A percentile compares a stretch with the other conserved stretches of the same genome.
Conservation (phyloP, 2,329 filamentous ascomycete species). For the Clonostachys sp. region DNA sequence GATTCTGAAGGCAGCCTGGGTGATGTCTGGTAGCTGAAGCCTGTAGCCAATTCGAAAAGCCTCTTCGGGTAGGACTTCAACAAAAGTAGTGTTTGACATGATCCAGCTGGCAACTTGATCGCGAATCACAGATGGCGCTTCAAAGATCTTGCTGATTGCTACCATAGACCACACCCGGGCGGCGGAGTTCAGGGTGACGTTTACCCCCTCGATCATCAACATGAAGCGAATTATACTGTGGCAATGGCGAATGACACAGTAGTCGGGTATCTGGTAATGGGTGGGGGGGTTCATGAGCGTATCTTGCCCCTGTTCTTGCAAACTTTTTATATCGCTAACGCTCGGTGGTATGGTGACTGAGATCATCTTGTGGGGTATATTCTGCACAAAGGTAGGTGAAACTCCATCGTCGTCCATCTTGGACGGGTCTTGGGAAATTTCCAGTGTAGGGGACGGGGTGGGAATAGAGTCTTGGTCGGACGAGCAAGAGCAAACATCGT, state of each 20-base stretch:
- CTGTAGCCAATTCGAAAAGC: conserved; percentile 51
- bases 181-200: conserved; percentile 58
- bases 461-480: neutral
- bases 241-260: conserved; percentile 60
- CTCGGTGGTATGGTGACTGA: too few relatives aligned
- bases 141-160: conserved; percentile 54
- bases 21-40: conserved; percentile 34
- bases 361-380: too few relatives aligned
- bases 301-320: conserved; percentile 1
- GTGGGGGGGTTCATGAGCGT: conserved; percentile 13
- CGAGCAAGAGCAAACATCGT: conserved; percentile 25
- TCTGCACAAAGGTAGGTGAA: too few relatives aligned
- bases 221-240: conserved; percentile 60
- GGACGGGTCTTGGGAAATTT: neutral
- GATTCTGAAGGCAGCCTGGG: conserved; percentile 48
- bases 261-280: conserved; percentile 44
- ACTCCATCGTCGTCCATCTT: neutral
- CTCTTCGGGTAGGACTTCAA: conserved; percentile 60
- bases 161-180: conserved; percentile 64
- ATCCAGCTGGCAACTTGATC: conserved; percentile 56
- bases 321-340: too few relatives aligned
- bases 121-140: conserved; percentile 38
- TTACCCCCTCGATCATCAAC: conserved; percentile 48
- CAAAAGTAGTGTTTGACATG: conserved; percentile 52
- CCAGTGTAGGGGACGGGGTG: neutral